Conservation (phyloP, 2,329 filamentous ascomycete species). For the Thermothelomyces thermophilus region DNA sequence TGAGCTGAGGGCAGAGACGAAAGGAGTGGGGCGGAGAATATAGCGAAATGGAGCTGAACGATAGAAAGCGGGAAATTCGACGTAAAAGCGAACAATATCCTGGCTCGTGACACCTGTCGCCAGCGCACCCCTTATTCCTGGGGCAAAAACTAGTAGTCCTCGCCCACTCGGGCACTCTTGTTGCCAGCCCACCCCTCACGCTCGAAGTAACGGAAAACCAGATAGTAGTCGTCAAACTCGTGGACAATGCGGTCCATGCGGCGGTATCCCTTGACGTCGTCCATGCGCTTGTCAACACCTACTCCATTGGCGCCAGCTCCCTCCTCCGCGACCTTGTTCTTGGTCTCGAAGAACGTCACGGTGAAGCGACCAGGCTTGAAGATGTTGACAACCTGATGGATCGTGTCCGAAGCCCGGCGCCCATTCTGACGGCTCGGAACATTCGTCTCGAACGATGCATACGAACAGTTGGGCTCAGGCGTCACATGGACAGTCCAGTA, state of each 20-base stretch:
- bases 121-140: not conserved
- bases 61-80: too few relatives aligned
- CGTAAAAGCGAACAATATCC: too few relatives aligned
- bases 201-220: constrained; percentile 96
- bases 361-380: constrained; percentile 98
- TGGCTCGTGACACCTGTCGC: not conserved
- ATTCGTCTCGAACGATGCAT: constrained; percentile 97
- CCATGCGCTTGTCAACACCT: constrained; percentile 50
- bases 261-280: constrained; percentile 77
- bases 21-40: too few relatives aligned
- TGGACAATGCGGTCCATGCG: constrained; percentile 93
- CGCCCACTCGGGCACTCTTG: constrained; percentile 48
- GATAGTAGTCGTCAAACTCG: constrained; percentile 93
- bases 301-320: constrained; percentile 27
- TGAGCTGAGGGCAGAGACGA: too few relatives aligned
- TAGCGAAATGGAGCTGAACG: too few relatives aligned
- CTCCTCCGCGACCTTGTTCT: constrained; percentile 37
- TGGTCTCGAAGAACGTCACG: constrained; percentile 92
- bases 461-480: constrained; percentile 93
- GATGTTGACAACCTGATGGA: constrained; percentile 89
- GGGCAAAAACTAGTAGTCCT: constrained; percentile 34
- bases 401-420: constrained; percentile 80
- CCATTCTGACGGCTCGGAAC: constrained; percentile 85
- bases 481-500: constrained; percentile 99
- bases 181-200: constrained; percentile 66